Evolutionary conservation across 2,329 filamentous ascomycete species (phyloP), one percentile per base, ranked within the genome.

Genomic region (Epichloe festucae): DNA sequence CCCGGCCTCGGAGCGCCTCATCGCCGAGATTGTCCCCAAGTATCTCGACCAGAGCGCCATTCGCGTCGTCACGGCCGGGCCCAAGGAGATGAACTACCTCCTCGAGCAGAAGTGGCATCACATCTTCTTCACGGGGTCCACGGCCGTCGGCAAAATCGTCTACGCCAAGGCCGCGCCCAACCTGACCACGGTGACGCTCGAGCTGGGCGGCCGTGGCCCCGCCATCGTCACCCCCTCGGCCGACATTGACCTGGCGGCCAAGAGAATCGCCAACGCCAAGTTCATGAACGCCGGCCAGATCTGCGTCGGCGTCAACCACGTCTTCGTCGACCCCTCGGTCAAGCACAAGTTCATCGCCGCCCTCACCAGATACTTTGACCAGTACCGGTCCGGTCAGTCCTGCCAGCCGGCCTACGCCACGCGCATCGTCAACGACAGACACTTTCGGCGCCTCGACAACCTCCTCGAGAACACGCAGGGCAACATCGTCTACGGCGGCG

Each of bases 41-140:
- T 75, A 75, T 54, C 58, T 75, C 35, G 72, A 75, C 54, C 55
- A 54, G 2, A 52, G 53, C 4, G 68, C 70, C 7, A 63, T 73
- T 19, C 59, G 61, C 0, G 57, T 69, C 34, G 56, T 67, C 38
- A 63, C 65, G 1, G 70, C 64, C 2, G 70, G 67, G 0, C 62
- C 70, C 0, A 54, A 56, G 3, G 68, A 71, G 54, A 73, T 65
- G 41, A 53, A 57, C 4, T 43, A 60, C 7, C 58, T 74, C 3
- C 62, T 74, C 1, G 58, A 66, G 34, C 58, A 63, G 8, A 65
- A 63, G 48, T 73, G 67, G 53, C 62, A 73, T 55, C 67, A 72
- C 52, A 70, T 74, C 44, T 74, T 73, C 61, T 74, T 69, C 56
- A 74, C 71, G 0, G 72, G 72, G 0, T 69, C 66, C 1, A 59